Conservation (phyloP, 345 rosid genomes). For the Passiflora organensis region DNA sequence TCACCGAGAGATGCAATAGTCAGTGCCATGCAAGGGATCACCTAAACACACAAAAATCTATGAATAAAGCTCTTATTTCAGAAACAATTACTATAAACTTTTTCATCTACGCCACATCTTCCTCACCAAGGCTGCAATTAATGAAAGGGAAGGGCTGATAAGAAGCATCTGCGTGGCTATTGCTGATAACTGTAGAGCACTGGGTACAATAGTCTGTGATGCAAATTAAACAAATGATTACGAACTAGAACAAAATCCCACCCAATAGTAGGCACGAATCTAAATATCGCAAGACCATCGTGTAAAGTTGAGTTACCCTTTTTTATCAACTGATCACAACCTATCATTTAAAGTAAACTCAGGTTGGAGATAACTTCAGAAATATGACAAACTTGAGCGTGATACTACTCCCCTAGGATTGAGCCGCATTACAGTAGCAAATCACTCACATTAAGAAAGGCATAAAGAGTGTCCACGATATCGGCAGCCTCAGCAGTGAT, state of each 20-base stretch:
- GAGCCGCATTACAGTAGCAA: not conserved
- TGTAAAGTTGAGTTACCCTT: too few species aligned
- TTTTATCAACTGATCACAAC: too few species aligned
- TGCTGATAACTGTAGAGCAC: slow-evolving; percentile 63
- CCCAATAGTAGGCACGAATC: too few species aligned
- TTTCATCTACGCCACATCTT: too few species aligned
- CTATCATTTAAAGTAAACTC: too few species aligned
- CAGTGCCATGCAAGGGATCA: slow-evolving; percentile 68
- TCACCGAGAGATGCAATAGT: slow-evolving; percentile 70
- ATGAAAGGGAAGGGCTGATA: slow-evolving; percentile 69
- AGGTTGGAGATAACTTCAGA: too few species aligned
- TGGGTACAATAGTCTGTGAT: slow-evolving; percentile 76
- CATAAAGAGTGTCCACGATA: slow-evolving; percentile 65
- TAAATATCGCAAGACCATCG: too few species aligned
- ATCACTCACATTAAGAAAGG: slow-evolving; percentile 67
- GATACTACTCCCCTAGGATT: too few species aligned
- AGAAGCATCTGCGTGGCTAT: slow-evolving; percentile 79
- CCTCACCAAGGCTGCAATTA: slow-evolving; percentile 72
- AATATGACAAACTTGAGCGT: too few species aligned
- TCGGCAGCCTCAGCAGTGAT: slow-evolving; percentile 83
- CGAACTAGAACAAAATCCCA: too few species aligned
- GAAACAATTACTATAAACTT: not conserved
- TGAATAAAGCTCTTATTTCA: not conserved
- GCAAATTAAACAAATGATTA: slow-evolving; percentile 6
- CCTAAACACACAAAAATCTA: slow-evolving; percentile 25